Base-by-base conservation (phyloP, 352 stramenopile species). In the Pythium phragmiticola region DNA sequence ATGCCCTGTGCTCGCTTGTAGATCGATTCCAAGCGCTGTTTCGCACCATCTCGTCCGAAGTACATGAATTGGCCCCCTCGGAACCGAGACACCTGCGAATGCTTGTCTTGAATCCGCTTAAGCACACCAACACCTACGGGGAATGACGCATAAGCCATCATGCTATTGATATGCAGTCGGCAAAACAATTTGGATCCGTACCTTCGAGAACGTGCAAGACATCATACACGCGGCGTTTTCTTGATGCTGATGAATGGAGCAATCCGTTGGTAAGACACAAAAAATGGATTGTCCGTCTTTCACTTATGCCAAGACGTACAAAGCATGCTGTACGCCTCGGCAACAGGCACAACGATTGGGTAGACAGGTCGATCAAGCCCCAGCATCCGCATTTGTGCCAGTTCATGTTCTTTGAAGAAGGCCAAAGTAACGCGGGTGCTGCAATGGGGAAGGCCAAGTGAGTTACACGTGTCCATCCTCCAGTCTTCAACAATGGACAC, bases 121-220 rank as follows among this genome's bases (percentile, higher is more conserved):
- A 92, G 78, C 47, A 89, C 69, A 19, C 80, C 78, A 57, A 89
- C 69, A 3, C 78, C 82, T 92, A 43, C 1, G 7, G 11, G 34
- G 11, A 2, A 39, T 39, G 34, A 39, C 7, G 34, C 34, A 39
- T 39, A 3, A 39, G 34, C 7, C 7, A 11, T 39, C 34, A 6
- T 37, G 1, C 7, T 39, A 6, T 39, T 39, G 11, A 1, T 39
- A 0, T 39, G 3, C 34, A 13, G 7, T 13, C 34, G 34, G 34
- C 11, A 11, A 9, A 39, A 13, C 34, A 21, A 5, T 36, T 33
- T 11, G 0, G 30, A 43, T 45, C 12, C 41, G 48, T 66, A 89
- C 83, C 83, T 89, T 92, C 83, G 16, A 92, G 59, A 4, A 92
- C 83, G 47, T 92, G 82, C 21, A 92, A 65, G 11, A 90, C 83